Conservation (phyloP, 179 eudicot species). For the Patellifolia procumbens region DNA sequence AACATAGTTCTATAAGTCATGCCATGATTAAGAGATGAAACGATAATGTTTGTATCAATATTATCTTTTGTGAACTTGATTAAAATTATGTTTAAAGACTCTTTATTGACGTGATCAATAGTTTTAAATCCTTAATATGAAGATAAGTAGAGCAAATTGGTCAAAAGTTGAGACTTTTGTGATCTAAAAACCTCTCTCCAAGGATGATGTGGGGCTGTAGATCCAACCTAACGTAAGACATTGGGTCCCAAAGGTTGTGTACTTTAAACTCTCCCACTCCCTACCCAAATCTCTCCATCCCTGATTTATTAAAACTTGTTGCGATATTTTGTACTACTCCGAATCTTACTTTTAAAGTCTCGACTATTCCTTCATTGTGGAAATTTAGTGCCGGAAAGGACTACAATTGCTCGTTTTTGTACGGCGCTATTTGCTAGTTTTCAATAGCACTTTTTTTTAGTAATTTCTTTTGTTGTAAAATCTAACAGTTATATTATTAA, state of each 20-base stretch:
- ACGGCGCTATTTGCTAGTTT: constrained; percentile 3
- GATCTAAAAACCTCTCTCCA: constrained; percentile 13
- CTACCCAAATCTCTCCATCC: not conserved
- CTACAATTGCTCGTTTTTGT: not conserved
- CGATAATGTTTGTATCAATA: not conserved
- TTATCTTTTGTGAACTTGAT: not conserved
- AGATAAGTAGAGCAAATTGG: constrained; percentile 11
- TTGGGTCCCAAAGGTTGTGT: constrained; percentile 32
- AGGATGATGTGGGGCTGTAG: constrained; percentile 23
- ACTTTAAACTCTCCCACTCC: constrained; percentile 19
- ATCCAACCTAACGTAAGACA: constrained; percentile 32
- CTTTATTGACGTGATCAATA: constrained; percentile 21
- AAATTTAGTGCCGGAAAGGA: constrained; percentile 1
- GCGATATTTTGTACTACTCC: not conserved
- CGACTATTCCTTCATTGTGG: not conserved
- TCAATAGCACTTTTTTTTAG: not conserved
- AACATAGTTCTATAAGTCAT: not conserved
- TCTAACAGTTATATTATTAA: too few relatives aligned
- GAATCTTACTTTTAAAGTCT: constrained; percentile 8
- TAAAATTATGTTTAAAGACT: not conserved
- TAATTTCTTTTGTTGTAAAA: too few relatives aligned
- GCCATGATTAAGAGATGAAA: not conserved
- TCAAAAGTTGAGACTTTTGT: constrained; percentile 23
- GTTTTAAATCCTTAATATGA: constrained; percentile 1
- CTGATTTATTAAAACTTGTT: not conserved